Base-by-base conservation (phyloP, 176 grass and related monocot species). In the Oryza meyeriana region DNA sequence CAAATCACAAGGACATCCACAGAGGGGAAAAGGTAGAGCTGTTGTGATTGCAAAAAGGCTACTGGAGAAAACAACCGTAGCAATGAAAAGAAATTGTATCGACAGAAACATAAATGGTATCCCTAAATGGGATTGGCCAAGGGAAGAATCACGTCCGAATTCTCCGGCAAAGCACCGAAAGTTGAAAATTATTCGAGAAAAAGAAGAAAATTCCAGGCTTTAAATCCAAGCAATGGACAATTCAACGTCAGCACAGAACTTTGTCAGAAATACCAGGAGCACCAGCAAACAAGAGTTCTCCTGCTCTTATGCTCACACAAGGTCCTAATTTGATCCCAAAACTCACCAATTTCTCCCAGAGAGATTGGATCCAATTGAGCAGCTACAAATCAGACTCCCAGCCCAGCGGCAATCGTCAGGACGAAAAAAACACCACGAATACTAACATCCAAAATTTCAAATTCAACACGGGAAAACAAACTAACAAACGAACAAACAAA, bases 341-440 rank as follows among this genome's bases (percentile, higher is more conserved):
- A 22, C 20, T 16, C 25, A 66, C 67, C 13, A 72, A 68, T 61
- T 11, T 50, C 26, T 67, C 83, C 32, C 33, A 48, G 25, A 4
- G 38, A 86, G 48, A 31, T 6, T n/a, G 45, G 84, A 90, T 90
- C 84, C 88, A 86, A 41, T 61, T 61, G 75, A 42, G 59, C 79
- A 25, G 8, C 31, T 68, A 66, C 66, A 6, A 22, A 70, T 18
- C 69, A 27, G 67, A 80, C 72, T 36, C 48, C 59, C 45, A 25
- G 1, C 0, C 29, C 20, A 66, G 35, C 33, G 77, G 75, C 61
- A 78, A 47, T 38, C 38, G 31, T 31, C 20, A 62, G 3, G 16
- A 50, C 44, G 42, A 47, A 29, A 12, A 27, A 29, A 34, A 42
- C 44, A 30, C 57, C 55, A 33, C 28, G n/a, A 30, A 31, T 10